A percentile compares a stretch with the other conserved stretches of the same genome.
Evolutionary conservation across 1,139 yeast genomes (phyloP).

Genomic region (Lipomyces yarrowii): DNA sequence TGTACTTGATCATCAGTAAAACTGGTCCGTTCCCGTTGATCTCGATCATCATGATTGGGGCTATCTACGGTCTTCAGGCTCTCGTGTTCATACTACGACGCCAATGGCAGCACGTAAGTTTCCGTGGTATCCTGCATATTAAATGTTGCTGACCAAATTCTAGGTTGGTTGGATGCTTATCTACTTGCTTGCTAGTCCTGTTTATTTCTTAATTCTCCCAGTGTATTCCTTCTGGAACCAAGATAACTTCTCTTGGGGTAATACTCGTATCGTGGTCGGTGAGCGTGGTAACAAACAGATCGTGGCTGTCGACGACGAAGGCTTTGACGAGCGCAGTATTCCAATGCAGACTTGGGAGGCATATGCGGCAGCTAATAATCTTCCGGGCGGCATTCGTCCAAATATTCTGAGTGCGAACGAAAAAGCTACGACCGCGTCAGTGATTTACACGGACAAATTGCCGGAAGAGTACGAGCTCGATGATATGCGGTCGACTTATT

Average conservation of each 20-base stretch:
- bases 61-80: constrained; percentile 45
- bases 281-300: constrained; percentile 46
- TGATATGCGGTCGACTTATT: constrained; percentile 24
- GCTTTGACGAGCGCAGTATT: constrained; percentile 24
- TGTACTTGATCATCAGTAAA: constrained; percentile 41
- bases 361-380: constrained; percentile 23
- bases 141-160: neutral
- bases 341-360: constrained; percentile 32
- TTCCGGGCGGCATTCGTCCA: constrained; percentile 28
- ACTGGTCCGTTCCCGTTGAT: constrained; percentile 43
- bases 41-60: constrained; percentile 42
- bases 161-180: constrained; percentile 46
- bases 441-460: constrained; percentile 7
- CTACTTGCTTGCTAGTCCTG: constrained; percentile 44
- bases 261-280: constrained; percentile 48
- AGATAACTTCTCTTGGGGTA: constrained; percentile 49
- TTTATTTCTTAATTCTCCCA: constrained; percentile 45
- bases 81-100: constrained; percentile 42
- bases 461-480: constrained; percentile 28
- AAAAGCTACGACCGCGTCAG: constrained; percentile 9
- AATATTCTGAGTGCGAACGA: constrained; percentile 18
- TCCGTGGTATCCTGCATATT: neutral
- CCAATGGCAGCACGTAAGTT: constrained; percentile 43
- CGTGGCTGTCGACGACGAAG: constrained; percentile 31
- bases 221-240: constrained; percentile 47